These are phyloP conservation scores for Hydnomerulius pinastri DNA, from an alignment of 768 basidiomycete species.

Conservation along the genomic window DNA sequence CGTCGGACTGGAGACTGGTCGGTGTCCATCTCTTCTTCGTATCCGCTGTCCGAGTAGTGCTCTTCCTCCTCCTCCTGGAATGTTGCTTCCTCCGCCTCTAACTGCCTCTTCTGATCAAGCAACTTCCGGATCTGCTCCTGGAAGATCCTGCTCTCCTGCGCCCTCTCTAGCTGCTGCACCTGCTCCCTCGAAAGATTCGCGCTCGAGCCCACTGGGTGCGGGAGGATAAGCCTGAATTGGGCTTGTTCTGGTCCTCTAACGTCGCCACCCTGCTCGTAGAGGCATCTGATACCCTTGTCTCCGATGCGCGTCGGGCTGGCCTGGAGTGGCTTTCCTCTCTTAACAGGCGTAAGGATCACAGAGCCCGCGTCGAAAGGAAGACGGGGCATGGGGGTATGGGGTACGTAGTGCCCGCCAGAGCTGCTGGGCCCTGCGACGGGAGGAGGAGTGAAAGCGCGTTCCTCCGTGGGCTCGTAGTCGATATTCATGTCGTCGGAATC, in stretches of 20 bases:
- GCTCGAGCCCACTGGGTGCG: conserved; percentile 19
- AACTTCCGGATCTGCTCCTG: conserved; percentile 13
- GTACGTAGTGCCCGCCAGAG: conserved; percentile 4
- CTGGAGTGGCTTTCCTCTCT: conserved; percentile 28
- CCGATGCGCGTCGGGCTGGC: conserved; percentile 32
- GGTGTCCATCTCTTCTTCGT: conserved; percentile 21
- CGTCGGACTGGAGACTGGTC: not conserved
- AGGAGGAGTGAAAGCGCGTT: conserved; percentile 17
- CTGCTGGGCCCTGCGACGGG: not conserved
- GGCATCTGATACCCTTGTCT: conserved; percentile 25
- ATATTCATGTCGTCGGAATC: conserved; percentile 10
- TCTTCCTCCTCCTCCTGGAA: conserved; percentile 9
- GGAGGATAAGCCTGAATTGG: conserved; percentile 18
- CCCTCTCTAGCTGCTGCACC: conserved; percentile 18
- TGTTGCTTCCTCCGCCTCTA: conserved; percentile 12
- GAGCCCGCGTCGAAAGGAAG: conserved; percentile 31
- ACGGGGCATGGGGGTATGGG: conserved; percentile 20
- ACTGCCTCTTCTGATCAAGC: conserved; percentile 5
- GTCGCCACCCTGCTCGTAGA: conserved; percentile 14
- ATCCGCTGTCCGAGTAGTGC: conserved; percentile 5
- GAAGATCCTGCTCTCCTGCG: conserved; percentile 10
- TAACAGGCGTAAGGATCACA: conserved; percentile 30
- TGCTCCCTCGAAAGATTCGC: conserved; percentile 29
- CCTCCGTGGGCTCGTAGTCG: conserved; percentile 11
- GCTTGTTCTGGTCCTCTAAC: conserved; percentile 18